Percentiles rank a stretch among this genome's conserved stretches.
These are phyloP conservation scores for Nigrograna mackinnonii DNA, from an alignment of 2,329 filamentous ascomycete genomes.

Conservation along the genomic window DNA sequence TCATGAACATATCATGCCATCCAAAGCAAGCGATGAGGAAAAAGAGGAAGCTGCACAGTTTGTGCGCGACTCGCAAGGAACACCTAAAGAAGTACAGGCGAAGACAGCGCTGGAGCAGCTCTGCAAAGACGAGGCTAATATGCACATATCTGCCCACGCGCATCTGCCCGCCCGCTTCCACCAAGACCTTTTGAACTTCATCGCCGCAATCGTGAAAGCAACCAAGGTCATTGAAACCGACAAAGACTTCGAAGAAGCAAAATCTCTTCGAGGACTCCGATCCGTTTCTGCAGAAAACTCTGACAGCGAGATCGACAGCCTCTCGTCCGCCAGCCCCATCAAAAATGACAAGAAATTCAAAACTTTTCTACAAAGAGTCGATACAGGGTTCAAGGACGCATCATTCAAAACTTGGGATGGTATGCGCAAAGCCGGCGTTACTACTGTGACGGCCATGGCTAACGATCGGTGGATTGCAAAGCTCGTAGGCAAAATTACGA, in stretches of 20 bases:
- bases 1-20: constrained; percentile 57
- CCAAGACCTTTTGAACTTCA: constrained; percentile 57
- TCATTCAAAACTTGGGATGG: constrained; percentile 46
- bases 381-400: constrained; percentile 33
- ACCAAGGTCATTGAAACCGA: constrained; percentile 59
- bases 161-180: constrained; percentile 55
- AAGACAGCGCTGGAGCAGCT: constrained; percentile 44
- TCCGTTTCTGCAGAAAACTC: constrained; percentile 23
- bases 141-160: constrained; percentile 53
- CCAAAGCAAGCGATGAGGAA: constrained; percentile 38
- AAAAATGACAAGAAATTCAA: constrained; percentile 14
- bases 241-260: constrained; percentile 45
- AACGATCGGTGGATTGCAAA: constrained; percentile 61
- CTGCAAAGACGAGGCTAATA: constrained; percentile 52
- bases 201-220: constrained; percentile 60
- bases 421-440: constrained; percentile 52
- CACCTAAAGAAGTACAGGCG: constrained; percentile 47
- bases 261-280: constrained; percentile 24
- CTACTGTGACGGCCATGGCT: constrained; percentile 45
- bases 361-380: constrained; percentile 19
- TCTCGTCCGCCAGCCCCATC: constrained; percentile 15
- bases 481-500: constrained; percentile 55
- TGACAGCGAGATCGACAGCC: constrained; percentile 21
- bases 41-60: constrained; percentile 38
- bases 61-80: constrained; percentile 47